These are phyloP conservation scores for Glebionis coronaria DNA, from an alignment of 129 eudicot species.

Conservation along the genomic window DNA sequence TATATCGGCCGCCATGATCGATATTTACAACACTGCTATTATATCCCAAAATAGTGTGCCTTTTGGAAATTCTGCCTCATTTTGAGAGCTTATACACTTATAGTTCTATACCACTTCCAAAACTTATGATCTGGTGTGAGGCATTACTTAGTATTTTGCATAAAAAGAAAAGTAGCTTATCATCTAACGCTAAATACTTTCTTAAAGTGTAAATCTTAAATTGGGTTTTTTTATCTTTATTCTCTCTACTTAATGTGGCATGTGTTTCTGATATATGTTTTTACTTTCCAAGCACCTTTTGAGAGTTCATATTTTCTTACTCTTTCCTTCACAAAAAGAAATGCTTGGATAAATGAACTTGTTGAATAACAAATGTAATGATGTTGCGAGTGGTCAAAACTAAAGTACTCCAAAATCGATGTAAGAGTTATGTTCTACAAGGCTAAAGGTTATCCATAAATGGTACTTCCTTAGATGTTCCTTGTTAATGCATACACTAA, in stretches of 20 bases:
- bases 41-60: conserved; percentile 65
- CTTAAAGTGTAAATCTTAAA: too few species aligned
- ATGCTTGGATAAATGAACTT: conserved; percentile 17
- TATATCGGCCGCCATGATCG: too few species aligned
- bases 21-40: too few species aligned
- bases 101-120: not conserved
- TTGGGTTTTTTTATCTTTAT: too few species aligned
- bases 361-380: too few species aligned
- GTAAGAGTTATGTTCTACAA: too few species aligned
- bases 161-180: not conserved
- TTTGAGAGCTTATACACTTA: not conserved
- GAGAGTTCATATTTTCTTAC: conserved; percentile 7
- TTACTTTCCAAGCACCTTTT: conserved; percentile 6
- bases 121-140: conserved; percentile 10
- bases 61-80: conserved; percentile 13
- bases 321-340: too few species aligned
- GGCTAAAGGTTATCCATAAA: too few species aligned
- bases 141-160: not conserved
- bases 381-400: conserved; percentile 16
- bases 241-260: too few species aligned
- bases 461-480: too few species aligned
- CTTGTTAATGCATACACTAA: too few species aligned
- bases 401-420: not conserved
- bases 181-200: not conserved
- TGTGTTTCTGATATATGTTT: not conserved